These are phyloP conservation scores for Ogataea philodendri DNA, from an alignment of 805 yeast species.

Conservation along the genomic window DNA sequence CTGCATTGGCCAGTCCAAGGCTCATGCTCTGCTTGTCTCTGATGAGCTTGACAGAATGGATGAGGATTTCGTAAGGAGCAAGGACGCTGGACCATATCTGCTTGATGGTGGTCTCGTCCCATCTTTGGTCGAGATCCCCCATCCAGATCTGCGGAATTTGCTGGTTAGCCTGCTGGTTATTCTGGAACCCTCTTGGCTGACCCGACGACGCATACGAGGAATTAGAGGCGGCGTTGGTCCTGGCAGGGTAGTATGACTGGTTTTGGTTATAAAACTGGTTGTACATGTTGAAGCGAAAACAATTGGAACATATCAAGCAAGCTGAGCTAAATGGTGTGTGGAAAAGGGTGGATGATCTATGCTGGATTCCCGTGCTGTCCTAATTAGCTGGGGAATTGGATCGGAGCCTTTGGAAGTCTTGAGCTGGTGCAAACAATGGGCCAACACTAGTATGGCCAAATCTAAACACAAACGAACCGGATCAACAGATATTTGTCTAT, in stretches of 20 bases:
- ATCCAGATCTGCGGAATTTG: conserved; percentile 61
- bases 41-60: conserved; percentile 61
- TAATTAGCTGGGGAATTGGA: too few relatives aligned
- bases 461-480: background rate
- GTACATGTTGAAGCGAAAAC: conserved; percentile 8
- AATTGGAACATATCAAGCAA: conserved; percentile 8
- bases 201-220: conserved; percentile 1
- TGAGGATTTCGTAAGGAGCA: conserved; percentile 56
- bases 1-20: conserved; percentile 47
- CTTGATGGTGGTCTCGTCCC: conserved; percentile 70
- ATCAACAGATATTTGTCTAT: conserved; percentile 1
- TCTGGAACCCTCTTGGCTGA: background rate
- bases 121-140: conserved; percentile 86
- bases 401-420: too few relatives aligned
- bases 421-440: background rate
- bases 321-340: conserved; percentile 1
- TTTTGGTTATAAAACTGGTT: conserved; percentile 5
- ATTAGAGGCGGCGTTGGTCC: conserved; percentile 1
- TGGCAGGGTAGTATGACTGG: conserved; percentile 2
- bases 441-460: background rate
- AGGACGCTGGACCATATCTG: conserved; percentile 59
- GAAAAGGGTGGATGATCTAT: conserved; percentile 1
- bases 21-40: conserved; percentile 50
- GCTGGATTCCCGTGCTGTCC: too few relatives aligned
- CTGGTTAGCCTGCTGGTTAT: conserved; percentile 13